phyloP scores from a whole-genome alignment of 768 basidiomycete genomes.

The Psilocybe cyanescens region DNA sequence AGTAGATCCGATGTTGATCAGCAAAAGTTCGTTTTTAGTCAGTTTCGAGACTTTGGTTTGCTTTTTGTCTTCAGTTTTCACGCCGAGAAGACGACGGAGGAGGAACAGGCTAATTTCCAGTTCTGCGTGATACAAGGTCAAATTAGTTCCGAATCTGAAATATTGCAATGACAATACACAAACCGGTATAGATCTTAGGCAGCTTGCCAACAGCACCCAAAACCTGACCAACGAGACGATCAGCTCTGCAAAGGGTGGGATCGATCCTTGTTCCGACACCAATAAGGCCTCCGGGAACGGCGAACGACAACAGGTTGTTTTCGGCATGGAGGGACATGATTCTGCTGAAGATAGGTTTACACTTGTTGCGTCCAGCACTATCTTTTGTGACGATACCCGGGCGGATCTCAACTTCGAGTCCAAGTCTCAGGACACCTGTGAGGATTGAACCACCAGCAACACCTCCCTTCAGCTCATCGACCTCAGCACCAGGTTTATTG shows the following conservation, averaged over 20 bases:
- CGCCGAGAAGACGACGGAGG: constrained; percentile 93
- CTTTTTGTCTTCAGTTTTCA: constrained; percentile 98
- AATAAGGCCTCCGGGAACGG: constrained; percentile 96
- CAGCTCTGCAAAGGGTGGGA: constrained; percentile 95
- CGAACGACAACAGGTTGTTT: constrained; percentile 91
- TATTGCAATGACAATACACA: constrained; percentile 6
- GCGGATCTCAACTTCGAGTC: constrained; percentile 94
- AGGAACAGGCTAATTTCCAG: constrained; percentile 94
- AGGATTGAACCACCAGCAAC: constrained; percentile 98
- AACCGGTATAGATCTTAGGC: constrained; percentile 91
- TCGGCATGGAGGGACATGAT: constrained; percentile 96
- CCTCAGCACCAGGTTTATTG: constrained; percentile 98
- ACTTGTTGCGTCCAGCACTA: constrained; percentile 83
- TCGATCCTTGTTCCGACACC: constrained; percentile 98
- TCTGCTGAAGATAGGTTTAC: constrained; percentile 89
- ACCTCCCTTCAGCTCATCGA: constrained; percentile 96
- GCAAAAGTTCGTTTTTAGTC: constrained; percentile 86
- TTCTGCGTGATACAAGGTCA: constrained; percentile 46
- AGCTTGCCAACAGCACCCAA: constrained; percentile 93
- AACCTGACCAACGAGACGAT: constrained; percentile 96
- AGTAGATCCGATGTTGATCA: constrained; percentile 98
- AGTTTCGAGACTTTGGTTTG: constrained; percentile 95
- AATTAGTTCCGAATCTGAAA: not conserved
- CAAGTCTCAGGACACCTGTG: constrained; percentile 86
- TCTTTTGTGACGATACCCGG: constrained; percentile 98